Evolutionary conservation across 140 eudicot genomes (phyloP), one percentile per base, ranked within the genome.

Genomic region (Senecio squalidus): DNA sequence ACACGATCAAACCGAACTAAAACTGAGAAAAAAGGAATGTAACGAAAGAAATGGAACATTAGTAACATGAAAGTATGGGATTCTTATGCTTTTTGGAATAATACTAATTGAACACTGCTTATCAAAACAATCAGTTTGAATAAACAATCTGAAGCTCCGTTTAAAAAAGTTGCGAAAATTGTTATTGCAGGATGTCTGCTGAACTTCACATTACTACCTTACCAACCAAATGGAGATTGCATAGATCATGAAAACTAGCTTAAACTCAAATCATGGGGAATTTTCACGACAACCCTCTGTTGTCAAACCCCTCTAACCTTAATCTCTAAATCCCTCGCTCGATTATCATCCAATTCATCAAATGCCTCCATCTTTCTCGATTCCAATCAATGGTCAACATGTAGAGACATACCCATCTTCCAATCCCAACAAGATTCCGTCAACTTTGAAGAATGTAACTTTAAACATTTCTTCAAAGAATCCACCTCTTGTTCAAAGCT

Each of bases 151-250:
- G n/a, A n/a, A n/a, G n/a, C n/a, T n/a, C n/a, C n/a, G n/a, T n/a
- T n/a, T n/a, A n/a, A n/a, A n/a, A n/a, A n/a, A n/a, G n/a, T n/a
- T n/a, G n/a, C n/a, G n/a, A n/a, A n/a, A n/a, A n/a, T 15, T 52
- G 24, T 52, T 52, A 21, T 66, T 28, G 43, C 84, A 76, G 95
- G 65, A 50, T 86, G 95, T 58, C 49, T 30, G 3, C 45, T 86
- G 25, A 71, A 86, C 58, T 76, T 86, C 59, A 74, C 72, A 38
- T 64, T 82, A 57, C 68, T 62, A 1, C 74, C 85, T 5, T 86
- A 86, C 66, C 72, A 71, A 62, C 87, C 95, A 53, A 67, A 30
- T 6, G 84, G 91, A 25, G 82, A 76, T 6, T 86, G 95, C 70
- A 44, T 58, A 22, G 40, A 45, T 45, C 34, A 28, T 24, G 30